Percentiles rank a stretch among this genome's conserved stretches.
phyloP scores from a whole-genome alignment of 805 yeast genomes.

The Sugiyamaella lignohabitans region DNA sequence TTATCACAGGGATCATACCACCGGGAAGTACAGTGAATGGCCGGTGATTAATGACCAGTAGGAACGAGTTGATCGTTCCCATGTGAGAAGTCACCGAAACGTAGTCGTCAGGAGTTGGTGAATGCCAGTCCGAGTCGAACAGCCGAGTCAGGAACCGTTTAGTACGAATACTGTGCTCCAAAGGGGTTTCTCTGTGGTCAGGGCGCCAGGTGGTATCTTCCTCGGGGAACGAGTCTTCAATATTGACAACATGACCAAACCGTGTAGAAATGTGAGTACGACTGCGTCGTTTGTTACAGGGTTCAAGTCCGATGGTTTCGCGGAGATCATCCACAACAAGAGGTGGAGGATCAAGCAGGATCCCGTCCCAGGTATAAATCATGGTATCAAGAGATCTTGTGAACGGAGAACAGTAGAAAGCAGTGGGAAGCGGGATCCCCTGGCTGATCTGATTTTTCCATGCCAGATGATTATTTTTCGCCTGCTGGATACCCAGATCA shows the following conservation, averaged over 20 bases:
- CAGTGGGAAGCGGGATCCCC: constrained; percentile 35
- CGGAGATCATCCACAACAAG: constrained; percentile 41
- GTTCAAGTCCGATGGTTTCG: constrained; percentile 45
- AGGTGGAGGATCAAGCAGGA: constrained; percentile 31
- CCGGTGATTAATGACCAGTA: constrained; percentile 43
- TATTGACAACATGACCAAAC: constrained; percentile 36
- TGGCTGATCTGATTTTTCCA: constrained; percentile 35
- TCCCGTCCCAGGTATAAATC: constrained; percentile 41
- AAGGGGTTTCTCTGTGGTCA: constrained; percentile 42
- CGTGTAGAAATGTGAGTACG: constrained; percentile 34
- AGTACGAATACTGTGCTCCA: constrained; percentile 38
- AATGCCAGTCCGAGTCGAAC: constrained; percentile 25
- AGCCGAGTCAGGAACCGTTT: constrained; percentile 43
- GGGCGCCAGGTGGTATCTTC: constrained; percentile 40
- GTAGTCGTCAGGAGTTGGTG: neutral
- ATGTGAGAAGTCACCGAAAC: constrained; percentile 44
- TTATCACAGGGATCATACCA: constrained; percentile 50
- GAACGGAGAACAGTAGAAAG: constrained; percentile 45
- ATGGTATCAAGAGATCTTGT: constrained; percentile 47
- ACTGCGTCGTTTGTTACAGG: constrained; percentile 43
- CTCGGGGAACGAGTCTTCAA: constrained; percentile 43
- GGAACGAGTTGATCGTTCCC: constrained; percentile 45
- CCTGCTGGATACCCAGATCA: constrained; percentile 40
- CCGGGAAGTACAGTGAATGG: constrained; percentile 47
- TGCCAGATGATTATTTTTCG: constrained; percentile 37